Percentiles rank a stretch among this genome's conserved stretches.
Evolutionary conservation across 1,284 basidiomycete species (phyloP).

Genomic region (Leccinum variabile): DNA sequence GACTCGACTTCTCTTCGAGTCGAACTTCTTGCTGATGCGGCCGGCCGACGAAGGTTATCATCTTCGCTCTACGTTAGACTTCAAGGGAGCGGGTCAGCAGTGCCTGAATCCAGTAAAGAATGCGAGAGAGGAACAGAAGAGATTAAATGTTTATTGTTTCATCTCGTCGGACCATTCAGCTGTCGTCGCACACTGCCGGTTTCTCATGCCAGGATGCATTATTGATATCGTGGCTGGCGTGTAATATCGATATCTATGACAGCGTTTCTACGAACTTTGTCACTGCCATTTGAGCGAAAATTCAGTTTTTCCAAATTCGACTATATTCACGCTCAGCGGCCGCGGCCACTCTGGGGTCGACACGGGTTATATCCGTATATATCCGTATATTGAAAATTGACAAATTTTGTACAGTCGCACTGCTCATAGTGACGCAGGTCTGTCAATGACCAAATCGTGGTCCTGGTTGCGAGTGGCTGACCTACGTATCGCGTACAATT

Average conservation of each 20-base stretch:
- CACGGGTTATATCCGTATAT: too few species aligned
- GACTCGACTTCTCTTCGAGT: slow-evolving; percentile 18
- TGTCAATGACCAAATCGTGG: slow-evolving; percentile 25
- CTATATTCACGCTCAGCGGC: too few species aligned
- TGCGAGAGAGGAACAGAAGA: slow-evolving; percentile 4
- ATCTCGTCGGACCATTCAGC: slow-evolving; percentile 11
- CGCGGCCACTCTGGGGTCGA: too few species aligned
- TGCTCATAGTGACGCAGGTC: slow-evolving; percentile 65
- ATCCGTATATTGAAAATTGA: too few species aligned
- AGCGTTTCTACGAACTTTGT: too few species aligned
- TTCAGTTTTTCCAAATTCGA: too few species aligned
- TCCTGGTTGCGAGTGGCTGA: neutral
- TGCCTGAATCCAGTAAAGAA: slow-evolving; percentile 24
- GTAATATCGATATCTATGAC: too few species aligned
- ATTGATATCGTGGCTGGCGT: too few species aligned
- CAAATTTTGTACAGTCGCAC: slow-evolving; percentile 44
- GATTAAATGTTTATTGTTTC: slow-evolving; percentile 21
- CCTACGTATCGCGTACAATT: neutral
- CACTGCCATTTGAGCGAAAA: too few species aligned
- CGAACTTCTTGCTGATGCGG: slow-evolving; percentile 13
- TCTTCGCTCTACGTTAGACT: slow-evolving; percentile 22
- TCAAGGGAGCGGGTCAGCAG: slow-evolving; percentile 5
- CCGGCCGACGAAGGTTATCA: slow-evolving; percentile 27
- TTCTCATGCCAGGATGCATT: slow-evolving; percentile 21
- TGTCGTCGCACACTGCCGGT: slow-evolving; percentile 19